Evolutionary conservation across 768 basidiomycete species (phyloP), one percentile per base, ranked within the genome.

Genomic region (Leccinum boreale): DNA sequence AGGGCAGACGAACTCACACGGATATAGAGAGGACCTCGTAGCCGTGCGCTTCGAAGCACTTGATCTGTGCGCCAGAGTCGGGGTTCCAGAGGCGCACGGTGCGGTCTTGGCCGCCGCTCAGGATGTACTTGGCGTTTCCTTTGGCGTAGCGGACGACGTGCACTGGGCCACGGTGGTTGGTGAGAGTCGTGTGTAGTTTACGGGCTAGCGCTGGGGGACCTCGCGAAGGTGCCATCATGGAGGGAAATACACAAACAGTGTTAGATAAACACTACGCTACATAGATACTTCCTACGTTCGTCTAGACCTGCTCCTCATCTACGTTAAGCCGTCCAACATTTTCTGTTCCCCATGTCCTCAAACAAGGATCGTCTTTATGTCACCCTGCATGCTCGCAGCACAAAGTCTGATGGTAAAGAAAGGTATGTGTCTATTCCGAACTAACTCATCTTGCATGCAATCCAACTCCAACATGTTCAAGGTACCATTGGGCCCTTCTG

Each of bases 101-200:
- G 50, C 94, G 83, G 74, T 98, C 97, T 70, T 92, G 89, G 19
- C 94, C 94, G 9, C 96, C 97, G 1, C 92, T 88, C n/a, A 99
- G 80, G 59, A 93, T 77, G 70, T 99, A 98, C 61, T 89, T 92
- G 53, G 90, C 89, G 3, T 79, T 77, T 4, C 94, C 94, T 70
- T 91, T 90, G 47, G 96, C 90, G 69, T 96, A 98, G 29, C 90
- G 81, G n/a, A 86, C 91, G 54, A 93, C 87, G 68, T 98, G 91
- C 0, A 97, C 90, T 0, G 94, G 81, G 0, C 94, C 97, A 58
- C 87, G 87, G 73, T 93, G 92, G 53, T 68, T 78, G 8, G 74
- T 67, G 47, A 93, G 82, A 11, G 82, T 81, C n/a, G 73, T 73
- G 74, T 92, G 86, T 1, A 90, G 75, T 50, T 73, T 78, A 21